A percentile compares a stretch with the other conserved stretches of the same genome.
These are phyloP conservation scores for Boletus fagicola DNA, from an alignment of 768 basidiomycete species.

Conservation along the genomic window DNA sequence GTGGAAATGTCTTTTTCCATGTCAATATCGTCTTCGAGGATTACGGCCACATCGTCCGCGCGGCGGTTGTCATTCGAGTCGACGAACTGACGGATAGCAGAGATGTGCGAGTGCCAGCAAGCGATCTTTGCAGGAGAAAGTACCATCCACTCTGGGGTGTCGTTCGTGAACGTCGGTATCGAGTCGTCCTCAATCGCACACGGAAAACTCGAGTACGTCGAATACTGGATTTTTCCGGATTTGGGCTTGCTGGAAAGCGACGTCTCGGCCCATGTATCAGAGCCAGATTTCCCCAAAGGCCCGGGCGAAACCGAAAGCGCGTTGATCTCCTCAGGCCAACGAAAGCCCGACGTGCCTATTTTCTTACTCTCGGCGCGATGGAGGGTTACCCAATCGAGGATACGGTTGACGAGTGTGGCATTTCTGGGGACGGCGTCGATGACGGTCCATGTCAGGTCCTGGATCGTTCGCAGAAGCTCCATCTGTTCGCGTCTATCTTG, in stretches of 20 bases:
- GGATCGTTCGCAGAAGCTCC: constrained; percentile 47
- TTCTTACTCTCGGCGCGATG: constrained; percentile 1
- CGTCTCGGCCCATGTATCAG: constrained; percentile 22
- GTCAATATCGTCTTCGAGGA: constrained; percentile 81
- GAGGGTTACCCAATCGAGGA: constrained; percentile 43
- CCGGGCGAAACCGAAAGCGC: constrained; percentile 17
- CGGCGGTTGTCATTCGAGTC: constrained; percentile 6
- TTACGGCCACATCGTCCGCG: constrained; percentile 41
- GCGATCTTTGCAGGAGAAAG: constrained; percentile 62
- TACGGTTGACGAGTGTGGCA: constrained; percentile 37
- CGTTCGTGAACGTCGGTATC: constrained; percentile 34
- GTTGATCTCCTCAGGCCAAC: constrained; percentile 42
- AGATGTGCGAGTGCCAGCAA: constrained; percentile 71
- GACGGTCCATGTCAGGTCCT: constrained; percentile 54
- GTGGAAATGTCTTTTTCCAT: constrained; percentile 61
- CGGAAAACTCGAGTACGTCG: constrained; percentile 28
- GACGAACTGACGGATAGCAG: constrained; percentile 46
- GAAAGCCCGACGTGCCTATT: constrained; percentile 18
- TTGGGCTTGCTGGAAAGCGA: not conserved
- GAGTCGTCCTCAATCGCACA: constrained; percentile 45
- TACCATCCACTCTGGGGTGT: constrained; percentile 45
- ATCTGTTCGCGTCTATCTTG: constrained; percentile 56
- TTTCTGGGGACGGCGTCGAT: constrained; percentile 46
- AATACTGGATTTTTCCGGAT: not conserved
- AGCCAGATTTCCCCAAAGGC: constrained; percentile 15